Evolutionary conservation across 495 filamentous ascomycete species (phyloP).

Genomic region (Trypethelium eluteriae): DNA sequence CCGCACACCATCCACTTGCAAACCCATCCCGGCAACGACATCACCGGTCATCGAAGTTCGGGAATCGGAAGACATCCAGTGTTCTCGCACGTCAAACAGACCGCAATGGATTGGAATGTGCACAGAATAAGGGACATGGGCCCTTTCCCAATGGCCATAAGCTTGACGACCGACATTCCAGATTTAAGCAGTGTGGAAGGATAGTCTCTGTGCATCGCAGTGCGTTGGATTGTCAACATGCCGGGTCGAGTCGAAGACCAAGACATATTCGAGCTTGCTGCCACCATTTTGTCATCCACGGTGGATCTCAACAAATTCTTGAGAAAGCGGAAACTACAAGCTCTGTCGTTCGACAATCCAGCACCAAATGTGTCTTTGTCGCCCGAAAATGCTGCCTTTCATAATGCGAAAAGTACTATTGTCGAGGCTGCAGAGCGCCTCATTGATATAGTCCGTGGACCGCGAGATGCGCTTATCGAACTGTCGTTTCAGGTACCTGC

Average conservation of each 20-base stretch:
- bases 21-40: background rate
- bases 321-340: conserved; percentile 3
- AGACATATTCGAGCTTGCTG: conserved; percentile 12
- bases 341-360: background rate
- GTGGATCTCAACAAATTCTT: conserved; percentile 14
- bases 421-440: conserved; percentile 12
- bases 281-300: conserved; percentile 10
- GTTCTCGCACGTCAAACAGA: background rate
- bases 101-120: too few relatives aligned
- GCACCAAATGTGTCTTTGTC: conserved; percentile 12
- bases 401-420: conserved; percentile 13
- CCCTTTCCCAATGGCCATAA: background rate
- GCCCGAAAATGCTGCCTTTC: conserved; percentile 11
- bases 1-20: background rate
- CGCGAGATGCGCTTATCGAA: conserved; percentile 7
- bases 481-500: conserved; percentile 11
- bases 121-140: background rate
- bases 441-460: conserved; percentile 11
- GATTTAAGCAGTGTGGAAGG: background rate
- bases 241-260: conserved; percentile 2
- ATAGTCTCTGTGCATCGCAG: background rate
- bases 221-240: background rate
- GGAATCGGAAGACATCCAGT: background rate
- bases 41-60: conserved; percentile 3
- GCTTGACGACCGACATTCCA: background rate